These are phyloP conservation scores for Acanthamoeba lugdunensis DNA, from an alignment of 208 protist species.

Conservation along the genomic window DNA sequence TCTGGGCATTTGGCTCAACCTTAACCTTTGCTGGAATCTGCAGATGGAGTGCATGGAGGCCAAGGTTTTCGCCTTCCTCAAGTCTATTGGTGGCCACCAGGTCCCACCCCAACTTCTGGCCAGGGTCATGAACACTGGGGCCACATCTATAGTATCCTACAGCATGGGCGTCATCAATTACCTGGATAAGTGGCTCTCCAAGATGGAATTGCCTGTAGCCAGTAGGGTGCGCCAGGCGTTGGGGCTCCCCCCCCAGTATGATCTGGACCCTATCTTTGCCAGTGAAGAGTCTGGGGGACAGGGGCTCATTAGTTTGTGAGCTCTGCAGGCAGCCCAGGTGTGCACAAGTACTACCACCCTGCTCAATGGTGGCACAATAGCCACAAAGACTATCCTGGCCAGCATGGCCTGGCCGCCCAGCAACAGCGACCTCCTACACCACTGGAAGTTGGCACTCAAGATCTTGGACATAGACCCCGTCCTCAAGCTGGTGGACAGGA, in stretches of 20 bases:
- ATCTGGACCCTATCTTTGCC: not conserved
- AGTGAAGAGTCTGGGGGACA: too few species aligned
- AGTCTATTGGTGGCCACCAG: not conserved
- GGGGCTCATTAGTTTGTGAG: not conserved
- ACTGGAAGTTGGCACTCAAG: too few species aligned
- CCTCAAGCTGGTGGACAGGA: too few species aligned
- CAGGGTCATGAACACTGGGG: not conserved
- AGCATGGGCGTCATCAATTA: not conserved
- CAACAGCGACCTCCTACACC: too few species aligned
- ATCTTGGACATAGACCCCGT: too few species aligned
- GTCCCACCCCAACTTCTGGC: not conserved
- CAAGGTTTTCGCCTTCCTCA: not conserved
- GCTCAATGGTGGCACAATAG: not conserved
- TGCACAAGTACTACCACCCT: not conserved
- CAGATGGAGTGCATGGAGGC: not conserved
- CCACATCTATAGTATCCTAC: not conserved
- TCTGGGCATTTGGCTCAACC: not conserved
- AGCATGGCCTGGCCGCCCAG: not conserved
- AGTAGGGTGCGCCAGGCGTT: not conserved
- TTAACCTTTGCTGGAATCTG: not conserved
- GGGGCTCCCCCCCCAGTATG: not conserved
- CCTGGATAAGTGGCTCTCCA: not conserved
- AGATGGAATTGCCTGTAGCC: not conserved
- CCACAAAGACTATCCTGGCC: not conserved
- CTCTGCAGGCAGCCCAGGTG: not conserved